Base-by-base conservation (phyloP, 768 basidiomycete species). In the Gloeopeniophorella convolvens region DNA sequence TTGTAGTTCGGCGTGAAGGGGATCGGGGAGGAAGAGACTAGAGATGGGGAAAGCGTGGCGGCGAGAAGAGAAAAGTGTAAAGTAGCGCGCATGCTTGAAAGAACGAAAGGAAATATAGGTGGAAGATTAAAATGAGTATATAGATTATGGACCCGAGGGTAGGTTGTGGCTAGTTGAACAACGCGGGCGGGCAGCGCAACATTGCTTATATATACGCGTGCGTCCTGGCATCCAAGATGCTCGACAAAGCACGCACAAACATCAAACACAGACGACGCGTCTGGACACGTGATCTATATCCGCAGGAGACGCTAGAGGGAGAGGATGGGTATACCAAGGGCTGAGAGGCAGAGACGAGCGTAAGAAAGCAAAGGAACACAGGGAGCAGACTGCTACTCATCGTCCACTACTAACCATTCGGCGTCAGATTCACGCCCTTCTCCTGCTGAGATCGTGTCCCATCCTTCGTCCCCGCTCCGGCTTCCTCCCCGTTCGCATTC, bases 351-450 rank as follows among this genome's bases (percentile, higher is more conserved):
- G 27, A 23, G 36, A 45, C 46, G 13, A 33, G 28, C 21, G 40
- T 55, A 50, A 42, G 50, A 46, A 54, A 52, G 35, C 43, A 50
- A 55, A 16, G 13, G n/a, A 33, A 51, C 11, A 39, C 20, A 39
- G 37, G 20, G 20, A 12, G 20, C 11, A 39, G 18, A 20, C 10
- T 11, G 37, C 45, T 58, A 56, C 57, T 58, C 57, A 53, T 70
- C 69, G 55, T 78, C 74, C 52, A 90, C 73, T 23, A 90, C 83
- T 62, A 91, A 62, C 88, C 89, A 91, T 90, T 92, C 89, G 85
- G 89, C 65, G 80, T 90, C 87, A 79, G 79, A 81, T 81, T 82
- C 81, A 77, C 69, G 66, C 66, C 72, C 77, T 77, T 82, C 76
- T 70, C 73, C 66, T 72, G 69, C 65, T 76, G 86, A 77, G 81